Evolutionary conservation across 805 yeast genomes (phyloP).

Genomic region (Candida maris): DNA sequence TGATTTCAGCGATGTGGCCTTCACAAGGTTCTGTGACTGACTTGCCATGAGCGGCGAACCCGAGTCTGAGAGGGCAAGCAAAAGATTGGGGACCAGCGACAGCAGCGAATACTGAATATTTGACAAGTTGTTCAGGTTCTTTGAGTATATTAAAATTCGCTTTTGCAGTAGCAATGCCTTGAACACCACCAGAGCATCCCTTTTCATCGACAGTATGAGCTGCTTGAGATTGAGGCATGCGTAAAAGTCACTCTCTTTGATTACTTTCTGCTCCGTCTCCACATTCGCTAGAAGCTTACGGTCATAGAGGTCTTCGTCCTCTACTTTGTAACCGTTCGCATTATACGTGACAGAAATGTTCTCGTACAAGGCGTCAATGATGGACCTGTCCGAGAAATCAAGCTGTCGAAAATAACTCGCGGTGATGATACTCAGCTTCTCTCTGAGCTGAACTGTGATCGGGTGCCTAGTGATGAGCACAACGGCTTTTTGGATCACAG

Average conservation of each 20-base stretch:
- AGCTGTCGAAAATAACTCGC: conserved; percentile 79
- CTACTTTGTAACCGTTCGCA: conserved; percentile 23
- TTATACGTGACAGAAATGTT: conserved; percentile 50
- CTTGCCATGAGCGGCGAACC: conserved; percentile 70
- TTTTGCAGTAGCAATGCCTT: conserved; percentile 78
- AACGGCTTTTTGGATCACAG: conserved; percentile 86
- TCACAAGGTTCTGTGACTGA: conserved; percentile 46
- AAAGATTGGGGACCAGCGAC: conserved; percentile 76
- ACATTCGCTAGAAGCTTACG: conserved; percentile 1
- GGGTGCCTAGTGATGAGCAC: conserved; percentile 83
- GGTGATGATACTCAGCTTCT: conserved; percentile 86
- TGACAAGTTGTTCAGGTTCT: conserved; percentile 75
- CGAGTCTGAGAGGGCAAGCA: conserved; percentile 67
- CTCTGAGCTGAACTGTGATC: conserved; percentile 81
- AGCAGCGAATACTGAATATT: conserved; percentile 80
- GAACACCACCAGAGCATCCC: conserved; percentile 59
- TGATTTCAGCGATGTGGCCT: conserved; percentile 67
- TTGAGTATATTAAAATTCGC: conserved; percentile 70
- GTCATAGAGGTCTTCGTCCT: conserved; percentile 32
- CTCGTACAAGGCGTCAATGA: conserved; percentile 67
- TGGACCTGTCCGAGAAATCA: conserved; percentile 64
- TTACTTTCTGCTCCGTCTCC: conserved; percentile 22
- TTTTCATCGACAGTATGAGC: conserved; percentile 54
- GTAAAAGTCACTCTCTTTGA: conserved; percentile 57
- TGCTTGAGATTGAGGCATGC: conserved; percentile 73